Percentiles rank a stretch among this genome's conserved stretches.
phyloP scores from a whole-genome alignment of 495 filamentous ascomycete species.

The Amniculicola lignicola region DNA sequence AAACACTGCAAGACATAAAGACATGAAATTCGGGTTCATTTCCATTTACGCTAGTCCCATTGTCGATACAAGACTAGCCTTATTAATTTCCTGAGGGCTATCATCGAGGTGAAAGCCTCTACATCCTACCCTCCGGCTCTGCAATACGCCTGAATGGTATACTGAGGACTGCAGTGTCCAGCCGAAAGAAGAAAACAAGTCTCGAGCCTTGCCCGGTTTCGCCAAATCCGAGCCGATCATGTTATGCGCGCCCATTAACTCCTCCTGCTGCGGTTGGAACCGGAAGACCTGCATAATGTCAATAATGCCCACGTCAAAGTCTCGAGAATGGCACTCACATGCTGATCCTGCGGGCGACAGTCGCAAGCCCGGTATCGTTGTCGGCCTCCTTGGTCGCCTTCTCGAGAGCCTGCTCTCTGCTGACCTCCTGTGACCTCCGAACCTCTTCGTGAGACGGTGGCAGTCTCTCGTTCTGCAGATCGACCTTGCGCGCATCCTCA shows the following conservation, averaged over 20 bases:
- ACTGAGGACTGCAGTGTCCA: conserved; percentile 15
- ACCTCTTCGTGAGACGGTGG: conserved; percentile 94
- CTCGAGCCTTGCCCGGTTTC: conserved; percentile 6
- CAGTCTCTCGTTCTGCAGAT: conserved; percentile 91
- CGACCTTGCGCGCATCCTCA: conserved; percentile 96
- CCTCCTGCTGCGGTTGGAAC: conserved; percentile 28
- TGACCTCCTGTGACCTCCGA: conserved; percentile 69
- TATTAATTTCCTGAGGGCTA: conserved; percentile 12
- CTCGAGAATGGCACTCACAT: conserved; percentile 63
- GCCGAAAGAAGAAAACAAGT: conserved; percentile 1
- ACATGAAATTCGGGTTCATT: neutral
- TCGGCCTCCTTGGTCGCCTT: conserved; percentile 81
- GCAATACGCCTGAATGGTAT: conserved; percentile 21
- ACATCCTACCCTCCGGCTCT: conserved; percentile 2
- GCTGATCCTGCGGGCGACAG: conserved; percentile 85
- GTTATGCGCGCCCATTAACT: conserved; percentile 4
- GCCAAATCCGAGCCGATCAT: conserved; percentile 9
- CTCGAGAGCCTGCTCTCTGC: conserved; percentile 76
- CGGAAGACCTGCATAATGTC: conserved; percentile 28
- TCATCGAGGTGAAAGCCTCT: conserved; percentile 1
- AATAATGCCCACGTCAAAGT: neutral
- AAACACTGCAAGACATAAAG: neutral
- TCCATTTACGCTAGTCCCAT: conserved; percentile 14
- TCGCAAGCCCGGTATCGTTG: conserved; percentile 80
- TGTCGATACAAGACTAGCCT: conserved; percentile 3